A percentile compares a stretch with the other conserved stretches of the same genome.
phyloP scores from a whole-genome alignment of 257 asterid species.

The Asclepias syriaca region DNA sequence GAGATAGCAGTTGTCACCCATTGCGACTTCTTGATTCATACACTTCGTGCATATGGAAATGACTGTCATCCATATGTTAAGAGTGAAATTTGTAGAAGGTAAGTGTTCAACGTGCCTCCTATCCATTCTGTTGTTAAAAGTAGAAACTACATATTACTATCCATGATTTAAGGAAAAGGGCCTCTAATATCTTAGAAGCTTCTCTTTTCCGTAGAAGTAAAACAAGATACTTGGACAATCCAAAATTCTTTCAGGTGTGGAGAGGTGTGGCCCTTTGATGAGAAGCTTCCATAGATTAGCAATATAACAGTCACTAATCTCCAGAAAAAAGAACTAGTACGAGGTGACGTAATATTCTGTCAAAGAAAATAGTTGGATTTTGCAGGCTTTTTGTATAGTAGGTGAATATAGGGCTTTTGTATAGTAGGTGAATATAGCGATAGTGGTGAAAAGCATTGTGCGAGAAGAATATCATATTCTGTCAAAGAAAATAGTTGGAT shows the following conservation, averaged over 20 bases:
- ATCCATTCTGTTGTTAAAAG: background rate
- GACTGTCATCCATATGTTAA: slow-evolving; percentile 70
- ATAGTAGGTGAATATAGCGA: background rate
- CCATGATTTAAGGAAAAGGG: background rate
- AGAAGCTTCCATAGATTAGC: background rate
- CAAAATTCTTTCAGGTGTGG: background rate
- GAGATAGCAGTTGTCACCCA: slow-evolving; percentile 94
- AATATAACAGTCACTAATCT: background rate
- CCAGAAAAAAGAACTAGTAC: background rate
- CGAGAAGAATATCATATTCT: background rate
- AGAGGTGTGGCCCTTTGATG: background rate
- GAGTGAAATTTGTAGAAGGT: slow-evolving; percentile 75
- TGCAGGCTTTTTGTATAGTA: background rate
- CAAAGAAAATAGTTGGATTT: background rate
- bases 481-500: background rate
- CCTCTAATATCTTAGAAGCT: background rate
- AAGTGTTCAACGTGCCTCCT: slow-evolving; percentile 21
- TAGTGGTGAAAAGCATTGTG: background rate
- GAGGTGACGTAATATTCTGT: background rate
- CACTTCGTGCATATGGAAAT: slow-evolving; percentile 56
- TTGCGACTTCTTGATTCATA: slow-evolving; percentile 66
- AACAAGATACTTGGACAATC: background rate
- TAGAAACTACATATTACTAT: background rate
- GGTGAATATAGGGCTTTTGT: background rate
- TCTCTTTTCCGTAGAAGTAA: too few relatives aligned